phyloP scores from a whole-genome alignment of 2,329 filamentous ascomycete genomes.

The Phialophora chinensis region DNA sequence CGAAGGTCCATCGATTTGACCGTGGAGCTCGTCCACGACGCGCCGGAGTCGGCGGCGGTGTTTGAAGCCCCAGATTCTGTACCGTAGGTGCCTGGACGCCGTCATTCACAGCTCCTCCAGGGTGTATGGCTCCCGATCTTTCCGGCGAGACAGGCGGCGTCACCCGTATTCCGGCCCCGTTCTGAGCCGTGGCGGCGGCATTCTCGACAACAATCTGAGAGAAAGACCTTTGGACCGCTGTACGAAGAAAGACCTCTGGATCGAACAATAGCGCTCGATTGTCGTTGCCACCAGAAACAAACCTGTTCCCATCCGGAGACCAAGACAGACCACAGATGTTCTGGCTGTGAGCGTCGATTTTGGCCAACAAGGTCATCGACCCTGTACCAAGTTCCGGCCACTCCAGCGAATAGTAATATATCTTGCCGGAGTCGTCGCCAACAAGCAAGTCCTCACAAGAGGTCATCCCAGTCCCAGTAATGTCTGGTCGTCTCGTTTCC shows the following conservation, averaged over 20 bases:
- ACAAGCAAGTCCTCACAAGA: slow-evolving; percentile 83
- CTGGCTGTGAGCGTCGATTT: slow-evolving; percentile 79
- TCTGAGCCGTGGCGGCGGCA: background rate
- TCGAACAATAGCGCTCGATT: slow-evolving; percentile 86
- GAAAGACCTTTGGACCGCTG: slow-evolving; percentile 14
- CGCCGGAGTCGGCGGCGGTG: slow-evolving; percentile 23
- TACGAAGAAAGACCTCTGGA: slow-evolving; percentile 61
- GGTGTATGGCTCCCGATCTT: slow-evolving; percentile 2
- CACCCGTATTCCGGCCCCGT: background rate
- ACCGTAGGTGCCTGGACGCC: background rate
- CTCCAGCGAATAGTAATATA: slow-evolving; percentile 90
- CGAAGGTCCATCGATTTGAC: background rate
- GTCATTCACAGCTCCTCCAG: background rate
- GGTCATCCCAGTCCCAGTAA: slow-evolving; percentile 53
- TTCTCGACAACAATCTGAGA: slow-evolving; percentile 17
- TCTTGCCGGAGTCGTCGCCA: slow-evolving; percentile 78
- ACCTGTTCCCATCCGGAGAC: slow-evolving; percentile 75
- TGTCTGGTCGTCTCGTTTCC: slow-evolving; percentile 57
- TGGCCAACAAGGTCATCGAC: slow-evolving; percentile 75
- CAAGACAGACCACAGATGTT: slow-evolving; percentile 94
- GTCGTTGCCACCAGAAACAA: slow-evolving; percentile 92
- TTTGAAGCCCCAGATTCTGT: slow-evolving; percentile 7
- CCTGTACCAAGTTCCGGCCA: slow-evolving; percentile 68
- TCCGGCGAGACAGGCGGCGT: slow-evolving; percentile 28
- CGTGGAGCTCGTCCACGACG: slow-evolving; percentile 9